A percentile compares a stretch with the other conserved stretches of the same genome.
These are phyloP conservation scores for Cucurbita argyrosperma DNA, from an alignment of 306 rosid genomes.

Conservation along the genomic window DNA sequence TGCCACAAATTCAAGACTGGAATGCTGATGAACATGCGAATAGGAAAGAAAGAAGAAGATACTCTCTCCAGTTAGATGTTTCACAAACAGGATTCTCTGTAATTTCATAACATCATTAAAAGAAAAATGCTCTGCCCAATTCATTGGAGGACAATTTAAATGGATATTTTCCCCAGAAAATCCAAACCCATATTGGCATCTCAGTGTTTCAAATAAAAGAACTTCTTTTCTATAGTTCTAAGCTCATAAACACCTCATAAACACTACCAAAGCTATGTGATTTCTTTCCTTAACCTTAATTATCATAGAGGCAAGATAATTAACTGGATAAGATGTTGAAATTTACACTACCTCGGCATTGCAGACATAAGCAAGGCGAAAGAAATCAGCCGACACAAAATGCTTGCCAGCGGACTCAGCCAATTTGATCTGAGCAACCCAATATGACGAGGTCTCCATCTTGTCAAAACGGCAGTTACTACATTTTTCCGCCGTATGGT, in stretches of 20 bases:
- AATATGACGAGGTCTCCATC: slow-evolving; percentile 15
- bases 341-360: slow-evolving; percentile 12
- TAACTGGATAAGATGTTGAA: neutral
- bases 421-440: slow-evolving; percentile 17
- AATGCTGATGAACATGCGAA: neutral
- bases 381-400: slow-evolving; percentile 17
- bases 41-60: neutral
- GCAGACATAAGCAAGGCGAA: slow-evolving; percentile 16
- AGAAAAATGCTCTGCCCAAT: neutral
- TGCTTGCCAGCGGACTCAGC: slow-evolving; percentile 19
- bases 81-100: neutral
- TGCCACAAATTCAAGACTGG: neutral
- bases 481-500: slow-evolving; percentile 14
- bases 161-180: neutral
- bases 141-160: neutral
- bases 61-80: neutral
- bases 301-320: neutral
- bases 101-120: neutral
- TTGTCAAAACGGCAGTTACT: slow-evolving; percentile 18
- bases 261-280: neutral
- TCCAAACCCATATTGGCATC: neutral
- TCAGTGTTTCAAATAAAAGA: neutral
- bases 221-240: neutral
- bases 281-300: neutral
- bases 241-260: neutral